Evolutionary conservation across 2,329 filamentous ascomycete species (phyloP).

Genomic region (Rutstroemia sp.): DNA sequence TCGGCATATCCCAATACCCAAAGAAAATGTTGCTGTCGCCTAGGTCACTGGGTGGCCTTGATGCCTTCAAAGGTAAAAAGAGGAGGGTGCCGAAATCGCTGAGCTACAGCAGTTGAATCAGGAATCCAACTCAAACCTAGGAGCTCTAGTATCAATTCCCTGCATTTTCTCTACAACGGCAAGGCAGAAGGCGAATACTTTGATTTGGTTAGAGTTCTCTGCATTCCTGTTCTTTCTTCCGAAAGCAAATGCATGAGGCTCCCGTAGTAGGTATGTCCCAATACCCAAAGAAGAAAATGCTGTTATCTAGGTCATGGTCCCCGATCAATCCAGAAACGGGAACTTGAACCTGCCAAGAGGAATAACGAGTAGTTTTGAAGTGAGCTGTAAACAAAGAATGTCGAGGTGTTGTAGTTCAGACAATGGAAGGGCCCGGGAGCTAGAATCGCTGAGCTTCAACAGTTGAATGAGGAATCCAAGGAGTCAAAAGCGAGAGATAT

Average conservation of each 20-base stretch:
- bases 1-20: too few relatives aligned
- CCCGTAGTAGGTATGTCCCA: too few relatives aligned
- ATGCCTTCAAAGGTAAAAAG: constrained; percentile 44
- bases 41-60: too few relatives aligned
- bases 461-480: constrained; percentile 63
- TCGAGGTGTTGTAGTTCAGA: constrained; percentile 80
- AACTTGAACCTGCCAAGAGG: constrained; percentile 63
- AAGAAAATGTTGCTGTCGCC: too few relatives aligned
- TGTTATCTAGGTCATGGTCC: too few relatives aligned
- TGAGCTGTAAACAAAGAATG: constrained; percentile 83
- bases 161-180: too few relatives aligned
- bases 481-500: too few relatives aligned
- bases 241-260: too few relatives aligned
- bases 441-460: constrained; percentile 80
- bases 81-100: constrained; percentile 83
- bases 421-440: constrained; percentile 77
- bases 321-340: constrained; percentile 72
- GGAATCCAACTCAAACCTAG: constrained; percentile 69
- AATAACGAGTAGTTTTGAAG: constrained; percentile 91
- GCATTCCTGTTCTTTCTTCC: too few relatives aligned
- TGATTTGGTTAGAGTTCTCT: too few relatives aligned
- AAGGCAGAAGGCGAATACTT: too few relatives aligned
- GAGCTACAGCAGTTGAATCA: constrained; percentile 85
- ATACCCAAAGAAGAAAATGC: too few relatives aligned
- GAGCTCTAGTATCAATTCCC: constrained; percentile 47